A percentile compares a stretch with the other conserved stretches of the same genome.
phyloP scores from a whole-genome alignment of 257 asterid genomes.

The Jaltomata sinuosa region DNA sequence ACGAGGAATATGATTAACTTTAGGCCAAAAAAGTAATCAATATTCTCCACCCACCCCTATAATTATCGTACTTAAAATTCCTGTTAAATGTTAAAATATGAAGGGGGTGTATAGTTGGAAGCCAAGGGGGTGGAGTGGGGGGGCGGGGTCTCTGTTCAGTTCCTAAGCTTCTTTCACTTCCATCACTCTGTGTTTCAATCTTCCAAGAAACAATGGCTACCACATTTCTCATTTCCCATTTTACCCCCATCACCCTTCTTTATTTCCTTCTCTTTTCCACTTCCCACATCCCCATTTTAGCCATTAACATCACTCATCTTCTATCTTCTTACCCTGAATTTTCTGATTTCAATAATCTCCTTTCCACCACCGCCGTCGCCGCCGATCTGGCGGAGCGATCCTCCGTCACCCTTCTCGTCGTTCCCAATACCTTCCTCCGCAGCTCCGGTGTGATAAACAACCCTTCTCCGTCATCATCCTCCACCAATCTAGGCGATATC shows the following conservation, averaged over 20 bases:
- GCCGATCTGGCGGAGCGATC: slow-evolving; percentile 41
- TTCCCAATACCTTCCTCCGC: slow-evolving; percentile 45
- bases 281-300: slow-evolving; percentile 5
- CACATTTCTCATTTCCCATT: slow-evolving; percentile 23
- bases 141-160: neutral
- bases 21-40: neutral
- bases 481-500: slow-evolving; percentile 49
- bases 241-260: slow-evolving; percentile 28
- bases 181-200: neutral
- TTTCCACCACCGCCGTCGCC: slow-evolving; percentile 49
- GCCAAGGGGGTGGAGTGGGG: neutral
- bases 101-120: neutral
- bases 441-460: slow-evolving; percentile 1
- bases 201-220: slow-evolving; percentile 28
- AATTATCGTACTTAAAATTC: neutral
- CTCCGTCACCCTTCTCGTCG: slow-evolving; percentile 46
- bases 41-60: neutral
- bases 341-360: slow-evolving; percentile 45
- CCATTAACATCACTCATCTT: slow-evolving; percentile 43
- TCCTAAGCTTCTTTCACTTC: neutral
- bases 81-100: neutral
- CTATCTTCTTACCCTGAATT: slow-evolving; percentile 38
- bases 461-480: slow-evolving; percentile 25
- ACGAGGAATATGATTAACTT: neutral
- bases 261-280: slow-evolving; percentile 32